Evolutionary conservation across 768 basidiomycete species (phyloP), one percentile per base, ranked within the genome.

Genomic region (Suillus spraguei): DNA sequence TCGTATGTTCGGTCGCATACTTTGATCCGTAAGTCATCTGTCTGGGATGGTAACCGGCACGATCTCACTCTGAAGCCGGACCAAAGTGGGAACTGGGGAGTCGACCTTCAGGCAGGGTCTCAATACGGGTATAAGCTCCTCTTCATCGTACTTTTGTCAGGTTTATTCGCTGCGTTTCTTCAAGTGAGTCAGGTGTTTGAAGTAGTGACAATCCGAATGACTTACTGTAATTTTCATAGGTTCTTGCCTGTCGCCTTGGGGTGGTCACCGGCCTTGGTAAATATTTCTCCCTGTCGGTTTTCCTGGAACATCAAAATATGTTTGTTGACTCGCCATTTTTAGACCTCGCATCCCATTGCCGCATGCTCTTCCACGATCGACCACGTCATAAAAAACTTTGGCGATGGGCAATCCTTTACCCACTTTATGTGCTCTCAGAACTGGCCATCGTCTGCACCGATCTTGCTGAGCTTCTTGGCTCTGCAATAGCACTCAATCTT

Each of bases 1-100:
- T 94, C 54, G 86, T 96, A 32, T 94, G 92, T 66, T 85, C 91
- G 10, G 92, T 95, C 10, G 94, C 94, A 0, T 96, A 95, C 75
- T 92, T 93, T 70, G 92, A 94, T 70, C 92, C 92, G 87, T 92
- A 68, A 71, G 89, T 60, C n/a, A 60, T 52, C 60, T 20, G 52
- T 36, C 52, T 22, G 24, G 4, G 17, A 17, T 59, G 17, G 36
- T 24, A 13, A 13, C 50, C 66, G 46, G 24, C 49, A 44, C 63
- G 53, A 42, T 47, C 49, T 53, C 38, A 41, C 38, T 44, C 35
- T 32, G 5, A 17, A 8, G 17, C 17, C 28, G 22, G 5, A 47
- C 56, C 56, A 32, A 60, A 90, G 89, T 22, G 92, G 94, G 35
- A 96, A 95, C 70, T 95, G 94, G 94, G 87, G 90, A 20, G 94